These are phyloP conservation scores for Neonectria sp. DNA, from an alignment of 2,329 filamentous ascomycete species.

Conservation along the genomic window DNA sequence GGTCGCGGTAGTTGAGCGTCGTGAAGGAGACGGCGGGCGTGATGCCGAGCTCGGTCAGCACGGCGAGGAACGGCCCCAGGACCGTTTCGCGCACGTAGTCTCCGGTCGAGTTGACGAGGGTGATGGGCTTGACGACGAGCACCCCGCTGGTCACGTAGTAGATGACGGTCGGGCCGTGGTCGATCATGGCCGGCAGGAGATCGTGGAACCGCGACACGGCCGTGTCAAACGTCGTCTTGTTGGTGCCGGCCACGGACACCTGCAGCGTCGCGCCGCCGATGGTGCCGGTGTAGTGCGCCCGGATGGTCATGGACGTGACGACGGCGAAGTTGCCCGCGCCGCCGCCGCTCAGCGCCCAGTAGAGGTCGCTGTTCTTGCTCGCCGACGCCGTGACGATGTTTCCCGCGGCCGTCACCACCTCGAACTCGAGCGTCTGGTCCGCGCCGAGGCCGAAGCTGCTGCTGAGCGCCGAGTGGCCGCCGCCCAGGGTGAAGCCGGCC, in stretches of 20 bases:
- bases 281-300: conserved; percentile 60
- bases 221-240: conserved; percentile 35
- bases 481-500: conserved; percentile 73
- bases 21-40: conserved; percentile 48
- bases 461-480: conserved; percentile 66
- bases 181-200: conserved; percentile 56
- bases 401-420: conserved; percentile 69
- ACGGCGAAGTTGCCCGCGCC: conserved; percentile 73
- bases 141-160: conserved; percentile 49
- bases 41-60: conserved; percentile 42
- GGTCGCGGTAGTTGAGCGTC: conserved; percentile 50
- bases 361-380: conserved; percentile 68
- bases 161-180: conserved; percentile 63
- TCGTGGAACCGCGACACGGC: conserved; percentile 46
- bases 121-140: conserved; percentile 62
- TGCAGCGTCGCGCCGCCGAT: conserved; percentile 51
- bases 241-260: conserved; percentile 23
- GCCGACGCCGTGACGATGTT: conserved; percentile 63
- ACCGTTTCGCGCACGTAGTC: conserved; percentile 55
- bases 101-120: conserved; percentile 59
- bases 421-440: conserved; percentile 70
- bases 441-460: conserved; percentile 71
- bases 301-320: conserved; percentile 69
- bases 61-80: conserved; percentile 58
- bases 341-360: conserved; percentile 75